phyloP scores from a whole-genome alignment of 192 early-diverging fungal genomes.

The Coemansia sp. region DNA sequence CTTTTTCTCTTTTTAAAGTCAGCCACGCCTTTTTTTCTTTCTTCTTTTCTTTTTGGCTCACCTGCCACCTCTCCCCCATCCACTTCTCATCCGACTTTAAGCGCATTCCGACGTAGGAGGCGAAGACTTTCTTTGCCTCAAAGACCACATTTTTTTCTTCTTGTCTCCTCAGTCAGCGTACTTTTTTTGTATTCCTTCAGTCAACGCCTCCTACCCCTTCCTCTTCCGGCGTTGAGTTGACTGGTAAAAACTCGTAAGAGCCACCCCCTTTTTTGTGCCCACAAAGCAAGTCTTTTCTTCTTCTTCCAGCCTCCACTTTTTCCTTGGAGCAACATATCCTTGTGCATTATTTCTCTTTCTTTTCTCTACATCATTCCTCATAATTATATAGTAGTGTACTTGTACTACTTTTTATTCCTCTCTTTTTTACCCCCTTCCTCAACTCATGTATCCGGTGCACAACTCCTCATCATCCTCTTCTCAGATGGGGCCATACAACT shows the following conservation, averaged over 20 bases:
- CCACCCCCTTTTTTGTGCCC: not conserved
- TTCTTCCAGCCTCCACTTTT: not conserved
- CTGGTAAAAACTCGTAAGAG: too few relatives aligned
- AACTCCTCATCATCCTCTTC: not conserved
- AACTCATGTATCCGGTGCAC: slow-evolving; percentile 1
- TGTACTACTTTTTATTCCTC: not conserved
- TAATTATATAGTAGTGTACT: slow-evolving; percentile 2
- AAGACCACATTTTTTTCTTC: slow-evolving; percentile 8
- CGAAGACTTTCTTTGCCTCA: slow-evolving; percentile 4
- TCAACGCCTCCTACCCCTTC: not conserved
- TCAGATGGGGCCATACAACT: not conserved
- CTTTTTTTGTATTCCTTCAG: not conserved
- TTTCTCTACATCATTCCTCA: too few relatives aligned
- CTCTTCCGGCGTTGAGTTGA: too few relatives aligned
- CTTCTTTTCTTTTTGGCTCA: not conserved
- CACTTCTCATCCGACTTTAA: not conserved
- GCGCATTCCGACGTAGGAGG: not conserved
- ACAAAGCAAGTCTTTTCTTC: not conserved
- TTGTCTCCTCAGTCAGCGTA: not conserved
- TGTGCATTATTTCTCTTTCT: not conserved
- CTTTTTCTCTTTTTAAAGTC: slow-evolving; percentile 6
- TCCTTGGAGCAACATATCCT: too few relatives aligned
- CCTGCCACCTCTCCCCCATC: not conserved
- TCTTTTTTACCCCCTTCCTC: not conserved
- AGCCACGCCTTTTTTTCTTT: not conserved